Conservation (phyloP, 805 yeast species). For the Wickerhamomyces silvicola region DNA sequence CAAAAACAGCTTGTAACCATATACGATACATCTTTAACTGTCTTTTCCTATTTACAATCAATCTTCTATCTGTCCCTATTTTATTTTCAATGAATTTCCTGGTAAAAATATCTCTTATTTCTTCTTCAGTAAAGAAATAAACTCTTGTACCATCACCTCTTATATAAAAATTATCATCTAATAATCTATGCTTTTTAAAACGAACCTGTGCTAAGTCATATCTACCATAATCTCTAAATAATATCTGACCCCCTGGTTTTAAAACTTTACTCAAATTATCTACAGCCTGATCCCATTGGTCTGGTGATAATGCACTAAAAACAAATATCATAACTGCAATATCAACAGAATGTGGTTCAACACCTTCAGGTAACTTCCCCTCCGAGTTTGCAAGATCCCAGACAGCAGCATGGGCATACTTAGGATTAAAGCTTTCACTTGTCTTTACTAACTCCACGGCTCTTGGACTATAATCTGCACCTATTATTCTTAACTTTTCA, state of each 20-base stretch:
- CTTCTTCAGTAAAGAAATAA: constrained; percentile 94
- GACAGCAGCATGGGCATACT: constrained; percentile 73
- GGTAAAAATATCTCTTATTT: constrained; percentile 68
- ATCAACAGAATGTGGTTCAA: constrained; percentile 78
- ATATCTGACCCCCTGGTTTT: constrained; percentile 88
- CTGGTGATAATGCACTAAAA: constrained; percentile 85
- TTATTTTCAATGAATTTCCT: constrained; percentile 57
- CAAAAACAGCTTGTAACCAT: constrained; percentile 93
- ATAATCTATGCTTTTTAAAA: constrained; percentile 77
- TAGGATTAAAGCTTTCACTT: constrained; percentile 52
- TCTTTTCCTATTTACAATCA: constrained; percentile 87
- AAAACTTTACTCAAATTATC: constrained; percentile 60
- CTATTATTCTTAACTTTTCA: constrained; percentile 64
- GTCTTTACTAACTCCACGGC: constrained; percentile 82
- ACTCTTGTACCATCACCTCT: constrained; percentile 98
- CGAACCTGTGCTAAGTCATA: constrained; percentile 94
- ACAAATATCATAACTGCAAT: constrained; percentile 94
- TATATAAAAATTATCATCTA: constrained; percentile 91
- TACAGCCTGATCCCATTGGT: constrained; percentile 83
- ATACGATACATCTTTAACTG: constrained; percentile 92
- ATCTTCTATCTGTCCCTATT: constrained; percentile 85
- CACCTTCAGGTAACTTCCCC: constrained; percentile 72
- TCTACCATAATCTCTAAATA: constrained; percentile 92
- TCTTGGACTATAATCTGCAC: constrained; percentile 83
- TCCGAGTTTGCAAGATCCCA: constrained; percentile 90